Evolutionary conservation across 805 yeast genomes (phyloP).

Genomic region (Barnettozyma vustinii): DNA sequence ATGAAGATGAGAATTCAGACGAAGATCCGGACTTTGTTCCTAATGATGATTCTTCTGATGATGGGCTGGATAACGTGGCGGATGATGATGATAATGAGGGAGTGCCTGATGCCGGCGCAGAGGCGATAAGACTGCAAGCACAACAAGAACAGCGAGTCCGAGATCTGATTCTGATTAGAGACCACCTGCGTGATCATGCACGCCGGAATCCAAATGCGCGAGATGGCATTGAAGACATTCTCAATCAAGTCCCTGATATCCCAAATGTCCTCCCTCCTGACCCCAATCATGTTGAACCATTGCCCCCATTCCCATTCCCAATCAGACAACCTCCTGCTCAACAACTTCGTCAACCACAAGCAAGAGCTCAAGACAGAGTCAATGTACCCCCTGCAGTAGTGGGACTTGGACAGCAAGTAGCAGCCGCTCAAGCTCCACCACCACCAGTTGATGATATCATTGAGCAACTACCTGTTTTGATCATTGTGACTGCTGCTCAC

Average conservation of each 20-base stretch:
- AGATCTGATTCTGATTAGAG: not conserved
- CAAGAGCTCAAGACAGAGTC: not conserved
- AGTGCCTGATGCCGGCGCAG: not conserved
- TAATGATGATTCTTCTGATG: slow-evolving; percentile 8
- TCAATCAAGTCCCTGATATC: slow-evolving; percentile 12
- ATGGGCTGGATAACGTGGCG: not conserved
- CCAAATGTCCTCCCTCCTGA: slow-evolving; percentile 8
- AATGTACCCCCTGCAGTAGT: not conserved
- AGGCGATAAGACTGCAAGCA: not conserved
- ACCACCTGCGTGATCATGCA: not conserved
- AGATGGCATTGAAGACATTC: slow-evolving; percentile 5
- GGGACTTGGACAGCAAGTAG: not conserved
- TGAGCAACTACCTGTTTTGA: slow-evolving; percentile 13
- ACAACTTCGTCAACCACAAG: not conserved
- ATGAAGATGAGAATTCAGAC: slow-evolving; percentile 18
- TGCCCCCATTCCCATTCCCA: slow-evolving; percentile 15
- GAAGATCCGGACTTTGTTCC: slow-evolving; percentile 27
- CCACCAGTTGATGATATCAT: slow-evolving; percentile 6
- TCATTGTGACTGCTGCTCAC: slow-evolving; percentile 24
- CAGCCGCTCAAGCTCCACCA: not conserved
- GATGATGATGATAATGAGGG: not conserved
- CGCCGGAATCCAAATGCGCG: not conserved
- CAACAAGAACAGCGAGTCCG: not conserved
- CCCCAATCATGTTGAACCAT: slow-evolving; percentile 6
- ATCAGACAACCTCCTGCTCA: slow-evolving; percentile 8